A percentile compares a stretch with the other conserved stretches of the same genome.
Conservation (phyloP, 2,329 filamentous ascomycete genomes). For the Penicillium sp. region DNA sequence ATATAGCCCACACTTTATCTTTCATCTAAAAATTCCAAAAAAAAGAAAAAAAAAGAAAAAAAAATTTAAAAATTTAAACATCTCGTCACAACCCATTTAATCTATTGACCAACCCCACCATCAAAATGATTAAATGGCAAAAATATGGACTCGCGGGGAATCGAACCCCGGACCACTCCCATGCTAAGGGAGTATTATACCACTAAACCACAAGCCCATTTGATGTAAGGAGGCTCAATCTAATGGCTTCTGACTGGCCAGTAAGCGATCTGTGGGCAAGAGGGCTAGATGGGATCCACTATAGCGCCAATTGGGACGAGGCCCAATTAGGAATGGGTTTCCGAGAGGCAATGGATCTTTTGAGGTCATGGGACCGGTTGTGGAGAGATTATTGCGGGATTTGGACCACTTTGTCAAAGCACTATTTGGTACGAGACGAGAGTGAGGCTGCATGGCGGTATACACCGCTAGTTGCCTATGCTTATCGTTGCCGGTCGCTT, state of each 20-base stretch:
- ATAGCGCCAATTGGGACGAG: not conserved
- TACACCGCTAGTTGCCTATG: not conserved
- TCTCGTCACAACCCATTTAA: too few relatives aligned
- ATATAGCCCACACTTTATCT: not conserved
- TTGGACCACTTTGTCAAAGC: not conserved
- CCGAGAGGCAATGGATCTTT: not conserved
- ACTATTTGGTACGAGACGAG: not conserved
- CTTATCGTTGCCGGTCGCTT: not conserved
- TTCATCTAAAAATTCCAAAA: not conserved
- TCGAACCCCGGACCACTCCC: conserved; percentile 51
- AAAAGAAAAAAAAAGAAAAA: not conserved
- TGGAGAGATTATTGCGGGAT: not conserved
- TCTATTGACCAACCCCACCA: not conserved
- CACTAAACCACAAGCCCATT: conserved; percentile 47
- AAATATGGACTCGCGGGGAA: conserved; percentile 49
- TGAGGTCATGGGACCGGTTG: not conserved
- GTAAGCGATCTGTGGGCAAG: not conserved
- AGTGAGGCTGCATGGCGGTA: not conserved
- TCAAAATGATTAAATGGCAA: not conserved
- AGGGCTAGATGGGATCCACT: not conserved
- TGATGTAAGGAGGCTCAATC: not conserved
- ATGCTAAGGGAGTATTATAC: conserved; percentile 52
- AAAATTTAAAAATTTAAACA: too few relatives aligned
- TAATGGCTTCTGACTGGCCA: not conserved
- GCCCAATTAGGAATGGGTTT: not conserved